A percentile compares a stretch with the other conserved stretches of the same genome.
These are phyloP conservation scores for Ashbya aceris DNA, from an alignment of 1,139 yeast species.

Conservation along the genomic window DNA sequence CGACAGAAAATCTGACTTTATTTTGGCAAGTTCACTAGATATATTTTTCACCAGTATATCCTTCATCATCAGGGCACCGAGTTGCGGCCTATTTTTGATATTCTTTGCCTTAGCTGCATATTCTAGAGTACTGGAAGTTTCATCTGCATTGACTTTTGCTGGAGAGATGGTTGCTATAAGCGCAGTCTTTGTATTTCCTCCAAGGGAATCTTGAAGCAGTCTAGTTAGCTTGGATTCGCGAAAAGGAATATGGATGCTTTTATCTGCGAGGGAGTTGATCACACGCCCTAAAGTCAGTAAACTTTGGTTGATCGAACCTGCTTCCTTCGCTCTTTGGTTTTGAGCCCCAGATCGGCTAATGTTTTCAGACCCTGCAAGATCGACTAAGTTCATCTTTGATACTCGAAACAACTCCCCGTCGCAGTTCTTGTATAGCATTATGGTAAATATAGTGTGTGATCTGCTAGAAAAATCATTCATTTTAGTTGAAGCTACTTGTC, in stretches of 20 bases:
- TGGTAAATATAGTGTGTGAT: slow-evolving; percentile 65
- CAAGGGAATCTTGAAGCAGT: slow-evolving; percentile 54
- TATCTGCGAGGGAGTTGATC: slow-evolving; percentile 44
- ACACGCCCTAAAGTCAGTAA: slow-evolving; percentile 57
- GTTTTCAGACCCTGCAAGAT: slow-evolving; percentile 72
- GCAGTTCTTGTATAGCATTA: slow-evolving; percentile 42
- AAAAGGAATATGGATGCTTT: slow-evolving; percentile 46
- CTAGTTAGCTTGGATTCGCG: slow-evolving; percentile 59
- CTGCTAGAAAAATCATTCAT: slow-evolving; percentile 63
- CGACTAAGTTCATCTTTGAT: slow-evolving; percentile 68
- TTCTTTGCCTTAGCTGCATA: slow-evolving; percentile 60
- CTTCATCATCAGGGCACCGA: slow-evolving; percentile 38
- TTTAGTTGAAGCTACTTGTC: slow-evolving; percentile 62
- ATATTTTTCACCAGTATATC: slow-evolving; percentile 49
- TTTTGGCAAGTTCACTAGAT: slow-evolving; percentile 45
- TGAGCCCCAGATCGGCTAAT: slow-evolving; percentile 50
- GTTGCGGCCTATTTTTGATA: slow-evolving; percentile 54
- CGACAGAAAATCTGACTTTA: slow-evolving; percentile 49
- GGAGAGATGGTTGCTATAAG: slow-evolving; percentile 62
- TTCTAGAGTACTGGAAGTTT: slow-evolving; percentile 54
- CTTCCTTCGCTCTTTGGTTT: slow-evolving; percentile 55
- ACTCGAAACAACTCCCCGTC: slow-evolving; percentile 37
- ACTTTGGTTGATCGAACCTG: slow-evolving; percentile 61
- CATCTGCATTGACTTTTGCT: slow-evolving; percentile 51
- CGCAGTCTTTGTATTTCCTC: slow-evolving; percentile 59